phyloP scores from a whole-genome alignment of 2,329 filamentous ascomycete genomes.

The Didymella pomorum region DNA sequence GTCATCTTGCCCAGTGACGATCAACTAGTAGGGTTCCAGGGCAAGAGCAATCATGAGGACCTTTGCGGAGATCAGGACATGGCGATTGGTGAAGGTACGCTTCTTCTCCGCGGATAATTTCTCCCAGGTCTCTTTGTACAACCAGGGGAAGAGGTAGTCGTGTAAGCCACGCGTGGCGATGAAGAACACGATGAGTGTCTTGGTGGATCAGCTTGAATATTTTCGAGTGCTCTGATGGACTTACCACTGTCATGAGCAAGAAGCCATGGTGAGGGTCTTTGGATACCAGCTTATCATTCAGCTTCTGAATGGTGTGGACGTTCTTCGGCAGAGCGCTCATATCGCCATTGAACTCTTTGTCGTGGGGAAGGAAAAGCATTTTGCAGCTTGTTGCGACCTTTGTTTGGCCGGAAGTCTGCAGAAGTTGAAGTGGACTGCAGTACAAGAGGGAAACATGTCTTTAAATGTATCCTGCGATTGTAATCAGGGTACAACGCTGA shows the following conservation, averaged over 20 bases:
- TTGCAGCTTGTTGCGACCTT: background rate
- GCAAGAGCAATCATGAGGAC: background rate
- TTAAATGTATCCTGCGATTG: background rate
- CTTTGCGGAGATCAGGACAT: conserved; percentile 2
- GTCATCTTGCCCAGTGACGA: background rate
- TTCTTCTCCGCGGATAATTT: background rate
- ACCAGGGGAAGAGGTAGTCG: conserved; percentile 2
- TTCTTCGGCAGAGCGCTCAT: background rate
- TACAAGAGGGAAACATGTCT: no score
- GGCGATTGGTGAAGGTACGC: conserved; percentile 3
- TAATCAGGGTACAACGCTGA: background rate
- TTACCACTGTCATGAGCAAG: background rate
- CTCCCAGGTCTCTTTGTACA: background rate
- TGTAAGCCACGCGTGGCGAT: conserved; percentile 1
- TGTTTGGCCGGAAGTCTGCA: background rate
- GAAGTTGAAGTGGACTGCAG: background rate
- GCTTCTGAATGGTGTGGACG: background rate
- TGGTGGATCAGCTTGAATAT: background rate
- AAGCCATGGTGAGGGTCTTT: background rate
- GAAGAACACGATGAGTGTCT: conserved; percentile 8
- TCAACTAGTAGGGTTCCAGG: background rate
- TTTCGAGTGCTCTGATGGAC: background rate
- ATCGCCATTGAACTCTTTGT: background rate
- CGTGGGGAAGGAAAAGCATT: background rate
- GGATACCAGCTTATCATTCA: background rate